phyloP scores from a whole-genome alignment of 805 yeast species.

The Candida sphagnicola region DNA sequence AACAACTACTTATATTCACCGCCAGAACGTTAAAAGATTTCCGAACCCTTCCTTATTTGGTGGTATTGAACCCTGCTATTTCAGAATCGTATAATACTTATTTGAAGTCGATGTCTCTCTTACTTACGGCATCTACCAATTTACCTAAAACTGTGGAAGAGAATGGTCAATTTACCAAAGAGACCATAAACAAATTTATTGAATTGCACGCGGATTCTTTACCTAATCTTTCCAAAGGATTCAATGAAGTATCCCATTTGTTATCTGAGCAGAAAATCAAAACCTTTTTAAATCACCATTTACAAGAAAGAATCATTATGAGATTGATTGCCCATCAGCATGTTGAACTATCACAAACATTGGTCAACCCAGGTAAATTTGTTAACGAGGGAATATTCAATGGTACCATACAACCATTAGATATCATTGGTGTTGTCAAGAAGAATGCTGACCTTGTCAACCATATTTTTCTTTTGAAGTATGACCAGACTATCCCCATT shows the following conservation, averaged over 20 bases:
- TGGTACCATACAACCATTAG: constrained; percentile 59
- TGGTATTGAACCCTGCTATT: constrained; percentile 81
- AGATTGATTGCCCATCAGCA: constrained; percentile 85
- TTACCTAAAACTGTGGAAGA: constrained; percentile 47
- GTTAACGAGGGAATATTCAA: constrained; percentile 54
- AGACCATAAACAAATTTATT: constrained; percentile 54
- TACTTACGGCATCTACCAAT: constrained; percentile 29
- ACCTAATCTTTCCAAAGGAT: constrained; percentile 77
- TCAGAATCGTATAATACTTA: constrained; percentile 73
- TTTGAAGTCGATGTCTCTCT: constrained; percentile 55
- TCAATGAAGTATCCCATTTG: constrained; percentile 56
- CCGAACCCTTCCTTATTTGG: constrained; percentile 75
- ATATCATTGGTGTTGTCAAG: constrained; percentile 59
- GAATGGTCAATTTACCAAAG: constrained; percentile 47
- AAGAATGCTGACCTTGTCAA: constrained; percentile 72
- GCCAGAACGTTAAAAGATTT: constrained; percentile 70
- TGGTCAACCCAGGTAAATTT: constrained; percentile 28
- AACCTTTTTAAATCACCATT: constrained; percentile 66
- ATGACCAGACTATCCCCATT: constrained; percentile 68
- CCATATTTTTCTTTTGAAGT: constrained; percentile 79
- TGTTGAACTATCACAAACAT: constrained; percentile 49
- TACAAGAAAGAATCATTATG: constrained; percentile 82
- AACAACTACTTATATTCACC: constrained; percentile 54
- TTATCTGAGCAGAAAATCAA: constrained; percentile 49
- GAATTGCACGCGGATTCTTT: constrained; percentile 82